These are phyloP conservation scores for Mortierella sp. DNA, from an alignment of 371 early-diverging fungal genomes.

Conservation along the genomic window DNA sequence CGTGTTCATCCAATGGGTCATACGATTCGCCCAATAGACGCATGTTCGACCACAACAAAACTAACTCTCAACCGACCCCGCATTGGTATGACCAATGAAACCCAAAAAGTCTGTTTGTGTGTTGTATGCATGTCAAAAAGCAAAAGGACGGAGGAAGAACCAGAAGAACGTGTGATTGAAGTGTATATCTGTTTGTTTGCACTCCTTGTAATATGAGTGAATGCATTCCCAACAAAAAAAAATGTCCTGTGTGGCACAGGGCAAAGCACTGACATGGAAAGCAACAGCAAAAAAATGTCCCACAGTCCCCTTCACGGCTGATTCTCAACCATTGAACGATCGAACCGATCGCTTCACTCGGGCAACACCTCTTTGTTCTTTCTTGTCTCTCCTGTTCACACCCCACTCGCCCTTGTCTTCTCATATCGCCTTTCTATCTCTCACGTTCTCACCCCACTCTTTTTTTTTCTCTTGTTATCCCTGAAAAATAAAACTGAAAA, in stretches of 20 bases:
- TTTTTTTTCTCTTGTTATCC: not conserved
- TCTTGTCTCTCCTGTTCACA: not conserved
- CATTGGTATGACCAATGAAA: conserved; percentile 15
- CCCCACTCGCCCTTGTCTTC: not conserved
- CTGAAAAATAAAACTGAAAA: not conserved
- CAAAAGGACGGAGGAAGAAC: not conserved
- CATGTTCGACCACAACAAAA: not conserved
- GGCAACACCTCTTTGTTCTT: too few relatives aligned
- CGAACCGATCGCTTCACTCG: not conserved
- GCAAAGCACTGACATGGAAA: conserved; percentile 1
- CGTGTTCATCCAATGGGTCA: not conserved
- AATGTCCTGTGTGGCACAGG: conserved; percentile 7
- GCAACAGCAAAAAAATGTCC: conserved; percentile 8
- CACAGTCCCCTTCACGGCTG: not conserved
- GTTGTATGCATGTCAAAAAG: not conserved
- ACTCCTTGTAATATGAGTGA: not conserved
- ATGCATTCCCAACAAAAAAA: conserved; percentile 39
- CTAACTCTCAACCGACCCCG: conserved; percentile 9
- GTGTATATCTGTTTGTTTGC: not conserved
- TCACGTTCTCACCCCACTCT: not conserved
- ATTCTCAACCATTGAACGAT: not conserved
- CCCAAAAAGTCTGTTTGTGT: not conserved
- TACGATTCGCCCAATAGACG: not conserved
- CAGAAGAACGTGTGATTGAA: not conserved
- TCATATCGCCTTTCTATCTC: not conserved